Conservation (phyloP, 1,284 basidiomycete species). For the Phellopilus nigrolimitatus region DNA sequence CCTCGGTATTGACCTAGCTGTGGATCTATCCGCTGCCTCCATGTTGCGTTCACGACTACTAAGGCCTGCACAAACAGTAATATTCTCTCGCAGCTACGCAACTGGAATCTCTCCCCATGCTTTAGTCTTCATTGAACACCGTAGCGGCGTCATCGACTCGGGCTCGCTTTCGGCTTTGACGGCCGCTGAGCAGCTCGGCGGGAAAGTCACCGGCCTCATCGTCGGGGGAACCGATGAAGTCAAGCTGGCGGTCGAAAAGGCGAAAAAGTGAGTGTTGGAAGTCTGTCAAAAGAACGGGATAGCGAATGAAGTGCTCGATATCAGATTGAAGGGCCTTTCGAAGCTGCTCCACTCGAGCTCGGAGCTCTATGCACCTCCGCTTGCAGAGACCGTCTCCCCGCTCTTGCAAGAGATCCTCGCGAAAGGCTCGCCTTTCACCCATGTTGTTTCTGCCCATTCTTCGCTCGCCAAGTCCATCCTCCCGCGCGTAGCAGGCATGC, state of each 20-base stretch:
- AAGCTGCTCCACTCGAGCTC: slow-evolving; percentile 40
- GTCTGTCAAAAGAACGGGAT: slow-evolving; percentile 1
- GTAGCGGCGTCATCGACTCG: slow-evolving; percentile 76
- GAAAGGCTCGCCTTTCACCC: slow-evolving; percentile 61
- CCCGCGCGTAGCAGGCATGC: slow-evolving; percentile 85
- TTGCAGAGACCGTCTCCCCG: slow-evolving; percentile 41
- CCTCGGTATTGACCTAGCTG: no score
- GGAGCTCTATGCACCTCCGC: slow-evolving; percentile 43
- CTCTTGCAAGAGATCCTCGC: slow-evolving; percentile 38
- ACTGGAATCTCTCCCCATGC: slow-evolving; percentile 58
- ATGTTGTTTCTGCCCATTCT: slow-evolving; percentile 82
- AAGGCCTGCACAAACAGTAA: slow-evolving; percentile 9
- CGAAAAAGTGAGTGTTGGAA: slow-evolving; percentile 60
- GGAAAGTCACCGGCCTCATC: slow-evolving; percentile 85
- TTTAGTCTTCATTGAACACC: slow-evolving; percentile 87
- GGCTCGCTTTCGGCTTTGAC: slow-evolving; percentile 87
- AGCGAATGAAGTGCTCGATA: slow-evolving; percentile 1
- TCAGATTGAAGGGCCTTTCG: slow-evolving; percentile 44
- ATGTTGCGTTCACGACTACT: slow-evolving; percentile 13
- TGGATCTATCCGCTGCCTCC: not conserved
- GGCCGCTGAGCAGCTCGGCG: slow-evolving; percentile 82
- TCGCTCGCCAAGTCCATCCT: slow-evolving; percentile 71
- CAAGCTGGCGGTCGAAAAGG: slow-evolving; percentile 66
- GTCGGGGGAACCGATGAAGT: slow-evolving; percentile 73
- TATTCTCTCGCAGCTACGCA: slow-evolving; percentile 44